phyloP scores from a whole-genome alignment of 2,329 filamentous ascomycete genomes.

The Blumeria graminis region DNA sequence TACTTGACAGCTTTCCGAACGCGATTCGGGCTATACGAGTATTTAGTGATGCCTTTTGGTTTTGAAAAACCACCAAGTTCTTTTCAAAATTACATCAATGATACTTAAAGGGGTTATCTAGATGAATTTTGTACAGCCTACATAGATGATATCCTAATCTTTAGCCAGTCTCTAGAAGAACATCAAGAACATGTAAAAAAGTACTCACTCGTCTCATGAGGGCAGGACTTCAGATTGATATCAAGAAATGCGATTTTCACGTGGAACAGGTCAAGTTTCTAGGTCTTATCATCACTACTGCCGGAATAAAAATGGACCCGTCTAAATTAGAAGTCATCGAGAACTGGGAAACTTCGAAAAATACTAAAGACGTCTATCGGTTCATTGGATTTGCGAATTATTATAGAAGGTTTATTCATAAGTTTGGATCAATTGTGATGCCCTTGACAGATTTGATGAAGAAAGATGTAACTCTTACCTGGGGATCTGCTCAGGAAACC shows the following conservation, averaged over 20 bases:
- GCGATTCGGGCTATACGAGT: background rate
- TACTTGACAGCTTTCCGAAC: background rate
- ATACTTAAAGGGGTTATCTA: background rate
- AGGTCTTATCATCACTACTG: background rate
- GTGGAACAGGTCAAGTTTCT: background rate
- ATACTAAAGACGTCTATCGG: background rate
- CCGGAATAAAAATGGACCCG: background rate
- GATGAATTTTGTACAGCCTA: slow-evolving; percentile 3
- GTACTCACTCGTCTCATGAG: background rate
- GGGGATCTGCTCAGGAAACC: background rate
- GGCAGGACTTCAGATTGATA: background rate
- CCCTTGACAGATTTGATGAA: background rate
- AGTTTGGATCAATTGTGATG: background rate
- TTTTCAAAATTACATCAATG: background rate
- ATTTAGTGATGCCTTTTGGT: slow-evolving; percentile 11
- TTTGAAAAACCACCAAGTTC: background rate
- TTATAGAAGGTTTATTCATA: background rate
- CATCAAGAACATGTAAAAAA: background rate
- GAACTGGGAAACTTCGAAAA: background rate
- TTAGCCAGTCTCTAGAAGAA: background rate
- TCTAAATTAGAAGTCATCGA: background rate
- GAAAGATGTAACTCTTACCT: background rate
- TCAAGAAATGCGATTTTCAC: background rate
- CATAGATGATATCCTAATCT: background rate
- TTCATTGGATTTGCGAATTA: background rate